Base-by-base conservation (phyloP, 331 rosid species). In the Saraca asoca region DNA sequence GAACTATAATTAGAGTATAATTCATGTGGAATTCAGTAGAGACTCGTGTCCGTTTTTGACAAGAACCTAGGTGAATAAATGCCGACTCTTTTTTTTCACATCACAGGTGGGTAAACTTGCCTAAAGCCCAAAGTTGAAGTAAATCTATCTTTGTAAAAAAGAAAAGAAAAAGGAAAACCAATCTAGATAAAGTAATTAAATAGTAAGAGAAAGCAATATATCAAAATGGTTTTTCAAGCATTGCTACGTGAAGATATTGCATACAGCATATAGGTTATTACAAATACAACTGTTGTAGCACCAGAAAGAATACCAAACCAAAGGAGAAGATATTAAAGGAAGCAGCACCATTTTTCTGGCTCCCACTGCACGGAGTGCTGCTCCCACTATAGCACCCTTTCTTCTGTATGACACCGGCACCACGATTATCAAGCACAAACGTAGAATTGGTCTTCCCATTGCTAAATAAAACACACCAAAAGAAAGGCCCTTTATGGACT, bases 331-430 rank as follows among this genome's bases (percentile, higher is more conserved):
- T 34, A 62, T 56, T 70, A 58, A 58, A 69, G 45, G 29, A 17
- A 58, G 53, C 50, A 48, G 79, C 78, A 52, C 64, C 44, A 20
- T 7, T 68, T 54, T 46, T 69, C 41, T 76, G 72, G 10, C 76
- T 88, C 45, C 43, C 71, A 73, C 81, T 88, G 88, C 98, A 93
- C 18, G 93, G 80, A 52, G 79, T 44, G 65, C 70, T 81, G 74
- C 81, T 88, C 34, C 97, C 98, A 71, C 97, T 93, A 18, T 79
- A 90, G 74, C 97, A 93, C 14, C 98, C 98, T 12, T 67, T 72
- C 60, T 76, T 86, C 54, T 93, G 98, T 71, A 75, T 72, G 69
- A 93, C 80, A 64, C 98, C 97, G 2, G 58, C 57, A 18, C 97
- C 97, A 1, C 77, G 90, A 64, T 90, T 77, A 51, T 93, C 98